These are phyloP conservation scores for Aspergillus ibericus DNA, from an alignment of 2,329 filamentous ascomycete genomes.

Conservation along the genomic window DNA sequence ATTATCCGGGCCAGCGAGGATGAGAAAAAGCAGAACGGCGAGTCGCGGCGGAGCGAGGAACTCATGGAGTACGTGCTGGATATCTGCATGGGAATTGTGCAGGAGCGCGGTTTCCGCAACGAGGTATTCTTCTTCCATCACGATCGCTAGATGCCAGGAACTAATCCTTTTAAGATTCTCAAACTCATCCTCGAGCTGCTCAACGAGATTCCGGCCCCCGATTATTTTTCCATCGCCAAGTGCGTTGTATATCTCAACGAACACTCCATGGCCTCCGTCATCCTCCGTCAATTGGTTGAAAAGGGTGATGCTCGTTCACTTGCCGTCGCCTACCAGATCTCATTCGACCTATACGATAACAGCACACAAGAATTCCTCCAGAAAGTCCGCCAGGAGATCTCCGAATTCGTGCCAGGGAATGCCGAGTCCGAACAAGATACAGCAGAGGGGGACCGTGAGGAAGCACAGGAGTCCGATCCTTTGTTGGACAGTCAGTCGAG, in stretches of 20 bases:
- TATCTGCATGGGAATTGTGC: conserved; percentile 97
- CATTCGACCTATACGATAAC: conserved; percentile 97
- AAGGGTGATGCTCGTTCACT: conserved; percentile 76
- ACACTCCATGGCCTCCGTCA: conserved; percentile 82
- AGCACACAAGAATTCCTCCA: conserved; percentile 94
- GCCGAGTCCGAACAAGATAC: conserved; percentile 32
- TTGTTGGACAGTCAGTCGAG: conserved; percentile 53
- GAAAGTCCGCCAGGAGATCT: conserved; percentile 81
- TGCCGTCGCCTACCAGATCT: conserved; percentile 92
- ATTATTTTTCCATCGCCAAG: conserved; percentile 97
- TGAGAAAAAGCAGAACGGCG: conserved; percentile 66
- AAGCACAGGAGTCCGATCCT: conserved; percentile 59
- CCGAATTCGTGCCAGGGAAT: conserved; percentile 52
- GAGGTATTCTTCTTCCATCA: conserved; percentile 49
- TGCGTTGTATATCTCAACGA: conserved; percentile 96
- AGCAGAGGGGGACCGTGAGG: conserved; percentile 54
- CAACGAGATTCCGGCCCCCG: conserved; percentile 85
- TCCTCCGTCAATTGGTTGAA: conserved; percentile 78
- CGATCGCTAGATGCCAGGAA: background rate
- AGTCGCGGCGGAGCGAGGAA: conserved; percentile 72
- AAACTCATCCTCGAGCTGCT: conserved; percentile 92
- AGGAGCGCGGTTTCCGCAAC: conserved; percentile 82
- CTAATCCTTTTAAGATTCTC: conserved; percentile 62
- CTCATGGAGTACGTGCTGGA: conserved; percentile 94
- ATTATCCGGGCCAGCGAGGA: conserved; percentile 89